Evolutionary conservation across 177 flowering plant species (phyloP), one percentile per base, ranked within the genome.

Genomic region (Vitis hybrid): DNA sequence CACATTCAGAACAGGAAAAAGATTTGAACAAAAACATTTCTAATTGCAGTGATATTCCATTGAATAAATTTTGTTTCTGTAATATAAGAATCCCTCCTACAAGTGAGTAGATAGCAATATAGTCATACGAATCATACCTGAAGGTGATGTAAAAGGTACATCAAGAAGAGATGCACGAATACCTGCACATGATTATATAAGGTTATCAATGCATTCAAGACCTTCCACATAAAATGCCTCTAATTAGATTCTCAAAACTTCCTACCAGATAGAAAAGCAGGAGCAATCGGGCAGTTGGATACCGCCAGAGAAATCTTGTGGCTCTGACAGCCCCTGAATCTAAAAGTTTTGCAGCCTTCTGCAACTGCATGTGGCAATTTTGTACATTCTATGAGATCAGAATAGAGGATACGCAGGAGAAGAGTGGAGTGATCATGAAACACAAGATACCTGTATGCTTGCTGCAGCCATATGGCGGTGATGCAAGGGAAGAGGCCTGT

Each of bases 251-350:
- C 30, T 26, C 30, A 63, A 64, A n/a, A 49, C 2, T 70, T 71
- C 78, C 84, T 74, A 96, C 98, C 82, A 96, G 78, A 79, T 96
- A 94, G 72, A 84, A 92, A n/a, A 96, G 87, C 66, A 96, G 74
- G 73, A 86, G 73, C 32, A 96, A 67, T 59, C 99, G 89, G 70
- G 99, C 98, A 77, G 79, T 80, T 18, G 99, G 99, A 79, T 96
- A 89, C 68, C 91, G 91, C 98, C 98, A 96, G 17, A 96, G 89
- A 83, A 96, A 94, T 70, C 89, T 87, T 55, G 97, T 96, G 23
- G 97, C 99, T 70, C 95, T 82, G 59, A 89, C 98, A 69, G 97
- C 98, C 70, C 97, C 99, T 59, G 94, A 81, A 82, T 96, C 99
- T 65, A 96, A 75, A 49, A 96, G 73, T 73, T 94, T 96, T 55